phyloP scores from a whole-genome alignment of 2,329 filamentous ascomycete species.

The Alternaria alternata region DNA sequence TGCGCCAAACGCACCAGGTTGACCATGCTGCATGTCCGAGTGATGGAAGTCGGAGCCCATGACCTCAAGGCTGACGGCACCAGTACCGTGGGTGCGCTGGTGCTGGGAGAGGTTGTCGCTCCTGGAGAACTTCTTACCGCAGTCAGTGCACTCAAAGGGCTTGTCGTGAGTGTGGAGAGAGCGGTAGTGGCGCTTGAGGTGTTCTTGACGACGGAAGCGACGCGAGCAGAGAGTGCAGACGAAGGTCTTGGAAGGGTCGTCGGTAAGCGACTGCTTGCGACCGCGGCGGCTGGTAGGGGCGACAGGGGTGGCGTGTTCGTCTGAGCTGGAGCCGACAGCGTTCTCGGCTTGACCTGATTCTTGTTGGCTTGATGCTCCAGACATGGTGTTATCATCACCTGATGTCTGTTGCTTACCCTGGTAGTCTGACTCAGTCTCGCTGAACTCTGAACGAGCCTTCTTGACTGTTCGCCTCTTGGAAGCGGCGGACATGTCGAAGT shows the following conservation, averaged over 20 bases:
- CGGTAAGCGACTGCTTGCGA: slow-evolving; percentile 97
- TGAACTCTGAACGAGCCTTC: slow-evolving; percentile 40
- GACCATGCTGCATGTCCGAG: slow-evolving; percentile 55
- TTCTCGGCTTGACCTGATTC: slow-evolving; percentile 53
- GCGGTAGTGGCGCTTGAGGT: slow-evolving; percentile 97
- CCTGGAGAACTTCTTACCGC: slow-evolving; percentile 98
- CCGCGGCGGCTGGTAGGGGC: slow-evolving; percentile 80
- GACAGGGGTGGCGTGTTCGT: slow-evolving; percentile 47
- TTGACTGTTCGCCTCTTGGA: slow-evolving; percentile 41
- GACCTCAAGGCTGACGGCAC: slow-evolving; percentile 89
- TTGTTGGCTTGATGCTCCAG: slow-evolving; percentile 49
- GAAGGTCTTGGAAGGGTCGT: slow-evolving; percentile 98
- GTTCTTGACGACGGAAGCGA: slow-evolving; percentile 96
- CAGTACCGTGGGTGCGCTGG: slow-evolving; percentile 88
- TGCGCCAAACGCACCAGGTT: slow-evolving; percentile 39
- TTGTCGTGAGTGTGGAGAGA: slow-evolving; percentile 99
- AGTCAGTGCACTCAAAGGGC: slow-evolving; percentile 97
- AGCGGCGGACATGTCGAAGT: slow-evolving; percentile 45
- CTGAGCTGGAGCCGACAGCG: slow-evolving; percentile 56
- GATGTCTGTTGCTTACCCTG: slow-evolving; percentile 45
- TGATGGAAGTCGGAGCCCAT: slow-evolving; percentile 68
- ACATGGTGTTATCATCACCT: slow-evolving; percentile 44
- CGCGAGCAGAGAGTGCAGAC: slow-evolving; percentile 96
- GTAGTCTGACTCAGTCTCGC: slow-evolving; percentile 49
- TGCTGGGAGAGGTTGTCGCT: slow-evolving; percentile 98